Evolutionary conservation across 352 stramenopile species (phyloP).

Genomic region (Phytophthora boehmeriae): DNA sequence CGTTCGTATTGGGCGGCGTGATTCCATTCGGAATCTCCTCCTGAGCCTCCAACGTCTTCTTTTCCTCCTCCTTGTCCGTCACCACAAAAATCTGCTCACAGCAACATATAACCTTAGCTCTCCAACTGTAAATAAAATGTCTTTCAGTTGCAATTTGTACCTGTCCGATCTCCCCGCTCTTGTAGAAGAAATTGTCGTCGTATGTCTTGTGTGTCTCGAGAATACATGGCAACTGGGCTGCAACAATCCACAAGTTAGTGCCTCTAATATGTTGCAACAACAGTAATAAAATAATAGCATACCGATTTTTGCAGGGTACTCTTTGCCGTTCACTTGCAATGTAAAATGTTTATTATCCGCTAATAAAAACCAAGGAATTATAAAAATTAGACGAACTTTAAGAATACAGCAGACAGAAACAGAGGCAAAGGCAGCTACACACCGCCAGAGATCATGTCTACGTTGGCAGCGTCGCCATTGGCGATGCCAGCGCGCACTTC

Average conservation of each 20-base stretch:
- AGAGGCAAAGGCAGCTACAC: constrained; percentile 8
- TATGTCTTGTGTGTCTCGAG: constrained; percentile 91
- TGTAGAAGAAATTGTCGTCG: constrained; percentile 90
- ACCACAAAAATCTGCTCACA: constrained; percentile 79
- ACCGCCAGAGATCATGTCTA: constrained; percentile 85
- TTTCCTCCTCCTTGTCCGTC: constrained; percentile 78
- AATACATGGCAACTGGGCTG: constrained; percentile 86
- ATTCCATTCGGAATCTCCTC: constrained; percentile 76
- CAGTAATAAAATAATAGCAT: constrained; percentile 3
- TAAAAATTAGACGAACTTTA: neutral
- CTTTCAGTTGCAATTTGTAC: constrained; percentile 18
- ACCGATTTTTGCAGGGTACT: constrained; percentile 86
- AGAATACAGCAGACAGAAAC: neutral
- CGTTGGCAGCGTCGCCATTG: constrained; percentile 58
- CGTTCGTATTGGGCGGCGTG: constrained; percentile 86
- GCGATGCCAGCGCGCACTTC: constrained; percentile 75
- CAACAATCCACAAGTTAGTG: constrained; percentile 6
- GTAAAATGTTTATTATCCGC: constrained; percentile 90
- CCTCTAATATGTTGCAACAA: neutral
- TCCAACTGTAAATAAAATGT: neutral
- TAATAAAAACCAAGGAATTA: constrained; percentile 19
- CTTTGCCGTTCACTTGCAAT: constrained; percentile 71
- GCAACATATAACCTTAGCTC: neutral
- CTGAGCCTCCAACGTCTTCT: constrained; percentile 59
- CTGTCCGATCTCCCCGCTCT: constrained; percentile 88